Evolutionary conservation across 495 filamentous ascomycete genomes (phyloP), one percentile per base, ranked within the genome.

Genomic region (Lophium mytilinum): DNA sequence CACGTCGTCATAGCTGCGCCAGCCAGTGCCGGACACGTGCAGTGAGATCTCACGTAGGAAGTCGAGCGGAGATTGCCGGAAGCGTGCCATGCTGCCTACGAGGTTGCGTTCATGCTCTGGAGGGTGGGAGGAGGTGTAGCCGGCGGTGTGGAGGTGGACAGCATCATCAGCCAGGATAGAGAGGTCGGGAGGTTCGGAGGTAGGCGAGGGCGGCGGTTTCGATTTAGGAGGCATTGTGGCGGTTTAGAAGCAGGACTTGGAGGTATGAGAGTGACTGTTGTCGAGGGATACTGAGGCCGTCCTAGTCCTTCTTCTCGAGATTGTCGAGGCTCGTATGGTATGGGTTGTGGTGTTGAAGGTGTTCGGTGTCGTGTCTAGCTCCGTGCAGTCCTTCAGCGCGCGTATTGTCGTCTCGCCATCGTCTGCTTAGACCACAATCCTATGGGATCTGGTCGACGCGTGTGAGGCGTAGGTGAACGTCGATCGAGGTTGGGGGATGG

Each of bases 11-110:
- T 98, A 98, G 57, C 86, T 86, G 52, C 93, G 83, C 93, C 93
- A 98, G 53, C 89, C 90, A 3, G 85, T 85, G 51, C 93, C 93
- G 5, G 86, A 89, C 60, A 96, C 85, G 70, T 96, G 88, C 43
- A 94, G 75, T 53, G 84, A 88, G 57, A 97, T 85, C 75, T 98
- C 92, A 55, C 90, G 87, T 35, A 98, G 82, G 71, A 96, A 96
- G 55, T 89, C 86, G 66, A 84, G 71, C 14, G 81, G 84, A 40
- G 81, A 80, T 60, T 78, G 74, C 53, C 86, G 81, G 67, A 96
- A 96, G 11, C 88, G 83, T 34, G 85, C 86, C 80, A 90, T 89
- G 60, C 89, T 80, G 68, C 83, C 82, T 68, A 96, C 83, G 46
- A 96, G 74, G 24, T 85, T 84, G 43, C 84, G 79, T 66, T 93